Conservation (phyloP, 352 stramenopile genomes). For the Globisporangium lucens region DNA sequence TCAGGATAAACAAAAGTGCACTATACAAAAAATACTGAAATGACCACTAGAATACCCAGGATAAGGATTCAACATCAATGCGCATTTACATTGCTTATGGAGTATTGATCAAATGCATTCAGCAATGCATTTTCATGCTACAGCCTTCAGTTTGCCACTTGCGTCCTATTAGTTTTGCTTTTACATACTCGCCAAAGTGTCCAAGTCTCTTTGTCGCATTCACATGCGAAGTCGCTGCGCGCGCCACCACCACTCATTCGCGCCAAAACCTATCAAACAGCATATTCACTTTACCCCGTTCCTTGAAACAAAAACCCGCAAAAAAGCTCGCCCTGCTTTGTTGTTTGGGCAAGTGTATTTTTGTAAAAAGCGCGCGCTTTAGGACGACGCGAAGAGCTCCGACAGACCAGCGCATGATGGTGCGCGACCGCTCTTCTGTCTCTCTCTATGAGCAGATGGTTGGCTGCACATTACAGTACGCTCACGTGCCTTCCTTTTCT, state of each 20-base stretch:
- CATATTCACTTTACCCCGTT: neutral
- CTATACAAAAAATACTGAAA: no score
- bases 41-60: no score
- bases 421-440: neutral
- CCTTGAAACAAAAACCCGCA: neutral
- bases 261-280: neutral
- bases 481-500: neutral
- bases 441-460: neutral
- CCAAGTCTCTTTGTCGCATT: neutral
- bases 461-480: neutral
- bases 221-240: neutral
- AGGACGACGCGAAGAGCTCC: conserved; percentile 4
- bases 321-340: neutral
- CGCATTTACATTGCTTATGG: neutral
- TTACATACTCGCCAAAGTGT: neutral
- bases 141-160: neutral
- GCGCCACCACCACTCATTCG: neutral
- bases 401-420: conserved; percentile 1
- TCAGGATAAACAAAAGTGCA: no score
- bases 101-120: neutral
- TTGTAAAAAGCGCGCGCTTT: conserved; percentile 10
- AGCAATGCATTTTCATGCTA: neutral
- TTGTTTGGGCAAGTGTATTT: conserved; percentile 1
- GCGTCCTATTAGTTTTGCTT: neutral
- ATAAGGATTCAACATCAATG: neutral